Base-by-base conservation (phyloP, 2,329 filamentous ascomycete species). In the Fusarium oxysporum region DNA sequence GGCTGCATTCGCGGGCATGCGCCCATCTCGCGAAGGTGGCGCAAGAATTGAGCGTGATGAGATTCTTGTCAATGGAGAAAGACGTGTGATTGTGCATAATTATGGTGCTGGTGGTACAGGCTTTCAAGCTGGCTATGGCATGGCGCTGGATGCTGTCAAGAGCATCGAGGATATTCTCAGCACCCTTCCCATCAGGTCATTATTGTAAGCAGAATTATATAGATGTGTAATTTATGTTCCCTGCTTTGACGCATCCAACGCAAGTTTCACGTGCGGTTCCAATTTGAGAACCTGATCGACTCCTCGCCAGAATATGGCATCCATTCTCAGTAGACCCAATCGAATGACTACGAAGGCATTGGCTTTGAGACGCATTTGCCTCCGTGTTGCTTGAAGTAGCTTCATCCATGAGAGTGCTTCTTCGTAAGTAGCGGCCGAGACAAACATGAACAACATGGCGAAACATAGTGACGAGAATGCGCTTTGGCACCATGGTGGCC, bases 101-200 rank as follows among this genome's bases (percentile, higher is more conserved):
- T 64, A 62, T 1, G 61, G 61, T 4, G 56, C 61, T 14, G 61
- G 61, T 4, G 61, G 61, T 25, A 64, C 61, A 8, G 61, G 61
- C 11, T 64, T 64, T 0, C 61, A 64, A 13, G 61, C 61, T 43
- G 61, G 61, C 0, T 64, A 64, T 13, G 56, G 61, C 14, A 64
- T 64, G 61, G 61, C 61, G 0, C 23, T 64, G n/a, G 61, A 64
- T 51, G 56, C 61, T 0, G 44, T 45, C 19, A 61, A 40, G 21
- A 62, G 61, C 9, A 32, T 64, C 5, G 44, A 62, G 37, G 56
- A 51, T 0, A 44, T 62, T 17, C 21, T 64, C 17, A 33, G 17
- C 10, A 28, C 17, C 7, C 8, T 64, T 9, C 17, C 44, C 0
- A 17, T 17, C 2, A 51, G 1, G 7, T 10, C 55, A 17, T 6